A percentile compares a stretch with the other conserved stretches of the same genome.
Evolutionary conservation across 805 yeast genomes (phyloP).

Genomic region (Kregervanrija delftensis): DNA sequence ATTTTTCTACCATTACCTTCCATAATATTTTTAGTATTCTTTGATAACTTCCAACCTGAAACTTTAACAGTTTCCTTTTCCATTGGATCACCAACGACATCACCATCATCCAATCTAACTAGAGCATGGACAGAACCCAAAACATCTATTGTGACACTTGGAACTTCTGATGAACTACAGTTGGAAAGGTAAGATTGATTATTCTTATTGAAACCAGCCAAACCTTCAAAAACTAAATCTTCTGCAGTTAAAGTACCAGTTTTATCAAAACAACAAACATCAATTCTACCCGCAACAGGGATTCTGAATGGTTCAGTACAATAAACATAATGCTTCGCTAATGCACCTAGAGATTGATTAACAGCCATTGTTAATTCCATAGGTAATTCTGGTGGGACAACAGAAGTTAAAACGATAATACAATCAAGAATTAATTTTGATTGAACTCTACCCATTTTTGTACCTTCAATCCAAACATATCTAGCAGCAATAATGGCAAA

Average conservation of each 20-base stretch:
- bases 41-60: slow-evolving; percentile 76
- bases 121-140: slow-evolving; percentile 96
- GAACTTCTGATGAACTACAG: slow-evolving; percentile 49
- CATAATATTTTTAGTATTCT: slow-evolving; percentile 55
- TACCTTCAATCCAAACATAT: slow-evolving; percentile 98
- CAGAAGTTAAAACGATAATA: slow-evolving; percentile 91
- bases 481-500: slow-evolving; percentile 94
- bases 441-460: slow-evolving; percentile 90
- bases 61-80: slow-evolving; percentile 92
- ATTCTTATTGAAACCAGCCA: slow-evolving; percentile 66
- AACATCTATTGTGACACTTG: slow-evolving; percentile 59
- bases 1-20: slow-evolving; percentile 39
- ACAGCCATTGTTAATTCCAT: slow-evolving; percentile 99
- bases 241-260: slow-evolving; percentile 98
- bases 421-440: slow-evolving; percentile 92
- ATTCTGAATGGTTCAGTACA: slow-evolving; percentile 99
- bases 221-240: slow-evolving; percentile 91
- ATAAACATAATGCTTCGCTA: slow-evolving; percentile 81
- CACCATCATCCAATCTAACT: slow-evolving; percentile 92
- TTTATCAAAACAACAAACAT: slow-evolving; percentile 97
- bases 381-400: slow-evolving; percentile 97
- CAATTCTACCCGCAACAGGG: slow-evolving; percentile 96
- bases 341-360: slow-evolving; percentile 80
- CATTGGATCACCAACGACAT: slow-evolving; percentile 98
- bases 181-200: slow-evolving; percentile 50